A percentile compares a stretch with the other conserved stretches of the same genome.
These are phyloP conservation scores for Nicotiana otophora DNA, from an alignment of 257 asterid genomes.

Conservation along the genomic window DNA sequence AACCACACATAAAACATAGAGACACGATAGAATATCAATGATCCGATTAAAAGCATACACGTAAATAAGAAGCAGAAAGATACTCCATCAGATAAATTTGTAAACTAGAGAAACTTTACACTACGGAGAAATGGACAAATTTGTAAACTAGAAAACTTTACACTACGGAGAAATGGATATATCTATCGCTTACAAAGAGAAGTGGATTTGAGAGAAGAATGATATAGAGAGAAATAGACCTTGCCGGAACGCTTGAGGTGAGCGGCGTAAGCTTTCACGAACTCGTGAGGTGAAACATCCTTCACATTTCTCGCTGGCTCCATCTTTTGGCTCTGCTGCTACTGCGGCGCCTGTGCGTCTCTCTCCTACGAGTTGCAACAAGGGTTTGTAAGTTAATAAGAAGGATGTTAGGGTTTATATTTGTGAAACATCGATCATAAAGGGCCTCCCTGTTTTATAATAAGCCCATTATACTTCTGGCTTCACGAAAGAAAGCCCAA, in stretches of 20 bases:
- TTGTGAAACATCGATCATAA: neutral
- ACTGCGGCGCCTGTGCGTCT: slow-evolving; percentile 10
- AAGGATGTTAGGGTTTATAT: neutral
- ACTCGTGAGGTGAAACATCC: slow-evolving; percentile 87
- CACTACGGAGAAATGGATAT: too few relatives aligned
- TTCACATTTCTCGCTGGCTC: slow-evolving; percentile 72
- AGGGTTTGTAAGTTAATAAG: neutral
- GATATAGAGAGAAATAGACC: slow-evolving; percentile 23
- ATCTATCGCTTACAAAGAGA: too few relatives aligned
- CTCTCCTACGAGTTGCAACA: neutral
- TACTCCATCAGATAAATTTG: too few relatives aligned
- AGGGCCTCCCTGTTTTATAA: neutral
- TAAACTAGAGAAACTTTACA: too few relatives aligned
- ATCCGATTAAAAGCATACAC: neutral
- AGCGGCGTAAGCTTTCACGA: slow-evolving; percentile 71
- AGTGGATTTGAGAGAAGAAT: neutral
- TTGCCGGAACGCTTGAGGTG: slow-evolving; percentile 96
- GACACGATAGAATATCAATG: neutral
- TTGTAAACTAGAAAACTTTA: too few relatives aligned
- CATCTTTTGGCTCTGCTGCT: slow-evolving; percentile 29
- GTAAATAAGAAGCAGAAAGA: neutral
- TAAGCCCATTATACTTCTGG: neutral
- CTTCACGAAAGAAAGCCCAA: neutral
- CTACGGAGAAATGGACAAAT: too few relatives aligned
- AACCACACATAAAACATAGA: neutral